Percentiles rank a stretch among this genome's conserved stretches.
phyloP scores from a whole-genome alignment of 2,329 filamentous ascomycete species.

The Apiospora rasikravindrae region DNA sequence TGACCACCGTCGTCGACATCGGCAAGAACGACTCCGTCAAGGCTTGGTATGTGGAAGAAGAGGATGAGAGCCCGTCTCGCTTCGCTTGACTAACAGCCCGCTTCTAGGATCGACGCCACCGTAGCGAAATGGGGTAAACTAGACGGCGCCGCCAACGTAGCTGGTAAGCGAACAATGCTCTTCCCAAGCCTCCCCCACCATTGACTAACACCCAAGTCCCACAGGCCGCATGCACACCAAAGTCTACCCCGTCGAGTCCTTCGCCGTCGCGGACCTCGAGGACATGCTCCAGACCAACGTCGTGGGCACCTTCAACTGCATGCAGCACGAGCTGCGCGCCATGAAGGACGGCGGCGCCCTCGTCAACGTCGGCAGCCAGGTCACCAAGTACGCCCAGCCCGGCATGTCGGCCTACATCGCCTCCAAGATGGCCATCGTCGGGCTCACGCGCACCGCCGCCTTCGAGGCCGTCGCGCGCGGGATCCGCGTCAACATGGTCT shows the following conservation, averaged over 20 bases:
- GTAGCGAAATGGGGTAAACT: conserved; percentile 35
- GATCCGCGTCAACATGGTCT: conserved; percentile 31
- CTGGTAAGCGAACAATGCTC: conserved; percentile 34
- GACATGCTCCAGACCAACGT: conserved; percentile 48
- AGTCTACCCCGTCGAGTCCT: conserved; percentile 24
- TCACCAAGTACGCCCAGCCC: conserved; percentile 43
- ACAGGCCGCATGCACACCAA: conserved; percentile 15
- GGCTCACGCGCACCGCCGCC: conserved; percentile 36
- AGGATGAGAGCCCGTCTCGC: neutral
- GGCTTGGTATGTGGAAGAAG: conserved; percentile 24
- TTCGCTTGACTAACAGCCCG: neutral
- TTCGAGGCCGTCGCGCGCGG: conserved; percentile 32
- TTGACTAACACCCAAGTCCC: no score
- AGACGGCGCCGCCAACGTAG: conserved; percentile 43
- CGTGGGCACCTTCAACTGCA: conserved; percentile 53
- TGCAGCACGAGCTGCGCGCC: conserved; percentile 50
- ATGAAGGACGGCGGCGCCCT: conserved; percentile 48
- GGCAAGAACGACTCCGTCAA: conserved; percentile 37
- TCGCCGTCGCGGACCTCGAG: conserved; percentile 47
- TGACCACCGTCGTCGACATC: conserved; percentile 34
- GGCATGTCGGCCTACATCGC: conserved; percentile 36
- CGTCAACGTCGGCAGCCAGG: conserved; percentile 49
- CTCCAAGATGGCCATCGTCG: conserved; percentile 37
- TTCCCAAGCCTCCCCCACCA: no score
- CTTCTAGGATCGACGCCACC: conserved; percentile 36